These are phyloP conservation scores for Inga leiocalycina DNA, from an alignment of 306 rosid genomes.

Conservation along the genomic window DNA sequence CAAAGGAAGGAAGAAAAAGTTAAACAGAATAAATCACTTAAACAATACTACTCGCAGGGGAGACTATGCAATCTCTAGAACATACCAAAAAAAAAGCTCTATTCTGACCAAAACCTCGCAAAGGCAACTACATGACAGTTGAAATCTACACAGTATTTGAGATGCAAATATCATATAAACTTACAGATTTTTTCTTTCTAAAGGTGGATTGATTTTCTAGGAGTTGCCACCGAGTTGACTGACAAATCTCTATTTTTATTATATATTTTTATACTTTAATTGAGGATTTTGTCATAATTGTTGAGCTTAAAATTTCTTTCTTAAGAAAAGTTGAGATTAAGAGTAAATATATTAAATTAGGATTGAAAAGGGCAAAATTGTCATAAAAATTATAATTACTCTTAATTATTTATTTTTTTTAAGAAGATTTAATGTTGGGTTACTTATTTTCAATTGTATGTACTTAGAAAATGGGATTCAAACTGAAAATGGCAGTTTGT, in stretches of 20 bases:
- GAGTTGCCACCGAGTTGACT: conserved; percentile 43
- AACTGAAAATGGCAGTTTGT: too few relatives aligned
- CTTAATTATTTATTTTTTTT: too few relatives aligned
- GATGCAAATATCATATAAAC: conserved; percentile 37
- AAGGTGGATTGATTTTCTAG: conserved; percentile 56
- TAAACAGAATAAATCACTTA: not conserved
- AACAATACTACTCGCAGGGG: not conserved
- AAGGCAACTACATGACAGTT: not conserved
- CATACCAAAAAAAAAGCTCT: not conserved
- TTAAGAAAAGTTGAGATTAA: too few relatives aligned
- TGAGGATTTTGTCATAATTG: too few relatives aligned
- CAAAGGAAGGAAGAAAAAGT: not conserved
- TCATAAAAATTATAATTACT: too few relatives aligned
- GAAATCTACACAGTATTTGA: not conserved
- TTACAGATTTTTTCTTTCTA: conserved; percentile 90
- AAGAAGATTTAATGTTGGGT: too few relatives aligned
- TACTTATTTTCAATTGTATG: too few relatives aligned
- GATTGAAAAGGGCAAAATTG: too few relatives aligned
- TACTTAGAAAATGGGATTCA: too few relatives aligned
- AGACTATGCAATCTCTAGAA: conserved; percentile 30
- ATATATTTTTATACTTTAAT: too few relatives aligned
- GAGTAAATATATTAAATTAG: too few relatives aligned
- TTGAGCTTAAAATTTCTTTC: not conserved
- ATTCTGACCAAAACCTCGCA: too few relatives aligned
- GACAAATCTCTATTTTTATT: conserved; percentile 35